Evolutionary conservation across 2,329 filamentous ascomycete genomes (phyloP).

Genomic region (Fusarium pseudonygamai): DNA sequence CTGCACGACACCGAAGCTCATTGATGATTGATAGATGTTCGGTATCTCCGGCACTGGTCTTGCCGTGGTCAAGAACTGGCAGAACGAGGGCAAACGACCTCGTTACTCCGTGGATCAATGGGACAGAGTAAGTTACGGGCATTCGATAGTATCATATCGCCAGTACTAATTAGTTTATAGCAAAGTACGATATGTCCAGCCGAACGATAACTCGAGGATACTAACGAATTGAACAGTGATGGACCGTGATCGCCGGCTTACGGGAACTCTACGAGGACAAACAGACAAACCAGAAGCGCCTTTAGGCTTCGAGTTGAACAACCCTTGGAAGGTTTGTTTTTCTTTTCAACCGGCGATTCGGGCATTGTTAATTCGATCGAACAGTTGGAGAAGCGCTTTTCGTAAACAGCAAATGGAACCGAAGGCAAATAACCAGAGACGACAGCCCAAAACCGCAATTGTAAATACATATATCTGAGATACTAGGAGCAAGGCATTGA

Average conservation of each 20-base stretch:
- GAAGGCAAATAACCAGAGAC: slow-evolving; percentile 15
- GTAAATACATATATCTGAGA: slow-evolving; percentile 35
- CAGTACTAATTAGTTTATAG: slow-evolving; percentile 52
- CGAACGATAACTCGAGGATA: neutral
- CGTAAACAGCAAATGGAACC: slow-evolving; percentile 45
- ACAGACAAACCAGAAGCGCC: slow-evolving; percentile 64
- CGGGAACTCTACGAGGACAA: slow-evolving; percentile 67
- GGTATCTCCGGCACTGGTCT: slow-evolving; percentile 67
- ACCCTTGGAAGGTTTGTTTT: slow-evolving; percentile 68
- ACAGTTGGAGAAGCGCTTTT: slow-evolving; percentile 64
- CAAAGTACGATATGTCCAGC: slow-evolving; percentile 59
- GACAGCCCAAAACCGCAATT: slow-evolving; percentile 21
- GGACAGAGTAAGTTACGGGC: slow-evolving; percentile 62
- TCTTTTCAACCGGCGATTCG: neutral
- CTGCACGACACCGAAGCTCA: slow-evolving; percentile 36
- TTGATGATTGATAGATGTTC: slow-evolving; percentile 64
- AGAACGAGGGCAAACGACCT: slow-evolving; percentile 69
- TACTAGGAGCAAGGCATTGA: slow-evolving; percentile 1
- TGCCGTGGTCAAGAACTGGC: slow-evolving; percentile 64
- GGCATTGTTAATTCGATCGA: slow-evolving; percentile 2
- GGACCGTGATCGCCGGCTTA: slow-evolving; percentile 70
- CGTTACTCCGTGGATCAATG: slow-evolving; percentile 70
- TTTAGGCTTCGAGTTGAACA: slow-evolving; percentile 69
- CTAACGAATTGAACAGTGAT: slow-evolving; percentile 61
- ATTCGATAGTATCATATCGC: neutral